Evolutionary conservation across 306 rosid genomes (phyloP).

Genomic region (Trichosanthes cucumerina): DNA sequence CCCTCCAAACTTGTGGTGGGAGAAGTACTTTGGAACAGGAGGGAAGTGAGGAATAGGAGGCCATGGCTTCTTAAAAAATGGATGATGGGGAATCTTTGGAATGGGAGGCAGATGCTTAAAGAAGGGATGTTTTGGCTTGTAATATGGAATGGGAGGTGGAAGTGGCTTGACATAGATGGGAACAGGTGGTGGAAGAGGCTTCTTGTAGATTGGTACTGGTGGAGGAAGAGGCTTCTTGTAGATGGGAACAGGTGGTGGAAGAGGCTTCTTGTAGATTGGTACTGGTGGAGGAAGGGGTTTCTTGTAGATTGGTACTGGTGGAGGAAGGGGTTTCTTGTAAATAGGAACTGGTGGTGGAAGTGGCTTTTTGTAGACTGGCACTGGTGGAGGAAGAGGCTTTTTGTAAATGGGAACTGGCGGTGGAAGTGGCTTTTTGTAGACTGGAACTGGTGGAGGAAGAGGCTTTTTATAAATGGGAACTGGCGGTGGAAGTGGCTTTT

Average conservation of each 20-base stretch:
- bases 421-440: slow-evolving; percentile 16
- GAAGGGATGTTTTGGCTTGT: slow-evolving; percentile 22
- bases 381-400: slow-evolving; percentile 13
- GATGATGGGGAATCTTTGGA: slow-evolving; percentile 28
- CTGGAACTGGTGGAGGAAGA: background rate
- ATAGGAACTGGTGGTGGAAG: slow-evolving; percentile 11
- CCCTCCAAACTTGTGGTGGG: slow-evolving; percentile 42
- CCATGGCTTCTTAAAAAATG: slow-evolving; percentile 21
- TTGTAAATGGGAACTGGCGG: slow-evolving; percentile 7
- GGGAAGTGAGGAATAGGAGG: slow-evolving; percentile 23
- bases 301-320: background rate
- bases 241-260: slow-evolving; percentile 19
- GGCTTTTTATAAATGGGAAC: slow-evolving; percentile 12
- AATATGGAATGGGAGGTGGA: slow-evolving; percentile 17
- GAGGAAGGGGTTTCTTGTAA: slow-evolving; percentile 16
- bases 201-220: background rate
- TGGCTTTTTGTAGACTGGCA: slow-evolving; percentile 15
- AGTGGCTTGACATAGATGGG: slow-evolving; percentile 4
- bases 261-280: slow-evolving; percentile 12
- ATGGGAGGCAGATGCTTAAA: slow-evolving; percentile 39
- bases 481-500: slow-evolving; percentile 26
- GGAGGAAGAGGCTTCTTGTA: slow-evolving; percentile 24
- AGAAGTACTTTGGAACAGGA: slow-evolving; percentile 23
- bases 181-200: slow-evolving; percentile 18
- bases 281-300: slow-evolving; percentile 13